Evolutionary conservation across 148 eudicot genomes (phyloP).

Genomic region (Rhododendron griersonianum): DNA sequence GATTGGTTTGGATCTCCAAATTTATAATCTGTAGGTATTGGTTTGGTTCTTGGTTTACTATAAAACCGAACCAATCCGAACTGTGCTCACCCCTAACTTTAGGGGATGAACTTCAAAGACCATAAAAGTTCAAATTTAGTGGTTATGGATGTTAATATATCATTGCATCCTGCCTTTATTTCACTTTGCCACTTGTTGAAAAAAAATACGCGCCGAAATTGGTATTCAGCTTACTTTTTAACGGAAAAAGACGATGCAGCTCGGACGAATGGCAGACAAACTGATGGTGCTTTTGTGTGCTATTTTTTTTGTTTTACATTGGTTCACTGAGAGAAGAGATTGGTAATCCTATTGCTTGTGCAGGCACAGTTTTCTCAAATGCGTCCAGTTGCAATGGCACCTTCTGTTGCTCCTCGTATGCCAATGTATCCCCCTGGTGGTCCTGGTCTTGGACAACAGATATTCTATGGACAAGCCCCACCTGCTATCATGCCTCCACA

Average conservation of each 20-base stretch:
- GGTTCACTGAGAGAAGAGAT: not conserved
- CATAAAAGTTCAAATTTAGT: not conserved
- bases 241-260: not conserved
- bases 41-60: too few species aligned
- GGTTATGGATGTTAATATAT: not conserved
- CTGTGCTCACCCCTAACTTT: too few species aligned
- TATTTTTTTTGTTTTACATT: not conserved
- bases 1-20: too few species aligned
- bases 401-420: conserved; percentile 75
- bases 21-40: too few species aligned
- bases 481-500: conserved; percentile 77
- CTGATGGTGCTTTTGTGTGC: not conserved
- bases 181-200: not conserved
- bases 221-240: not conserved
- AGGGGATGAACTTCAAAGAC: not conserved
- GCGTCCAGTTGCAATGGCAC: conserved; percentile 63
- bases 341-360: conserved; percentile 6
- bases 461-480: conserved; percentile 76
- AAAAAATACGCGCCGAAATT: not conserved
- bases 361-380: conserved; percentile 83
- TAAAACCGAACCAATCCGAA: too few species aligned
- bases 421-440: conserved; percentile 79
- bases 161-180: not conserved
- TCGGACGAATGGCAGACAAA: not conserved
- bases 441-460: conserved; percentile 82